Percentiles rank a stretch among this genome's conserved stretches.
phyloP scores from a whole-genome alignment of 192 early-diverging fungal genomes.

The Coemansia sp. region DNA sequence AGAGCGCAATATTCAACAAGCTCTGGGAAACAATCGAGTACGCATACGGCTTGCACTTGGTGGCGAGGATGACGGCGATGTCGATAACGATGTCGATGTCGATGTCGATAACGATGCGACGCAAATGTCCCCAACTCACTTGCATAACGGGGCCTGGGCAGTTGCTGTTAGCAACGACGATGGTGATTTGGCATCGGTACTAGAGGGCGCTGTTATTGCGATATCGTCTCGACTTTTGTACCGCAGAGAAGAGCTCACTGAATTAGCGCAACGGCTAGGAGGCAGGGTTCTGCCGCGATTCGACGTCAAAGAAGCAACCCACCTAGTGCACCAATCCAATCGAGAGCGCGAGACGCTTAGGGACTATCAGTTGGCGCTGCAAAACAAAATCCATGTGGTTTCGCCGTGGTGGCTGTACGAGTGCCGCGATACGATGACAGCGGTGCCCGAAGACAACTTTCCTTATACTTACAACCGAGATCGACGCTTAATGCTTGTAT shows the following conservation, averaged over 20 bases:
- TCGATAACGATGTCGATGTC: slow-evolving; percentile 25
- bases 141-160: not conserved
- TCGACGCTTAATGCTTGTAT: slow-evolving; percentile 34
- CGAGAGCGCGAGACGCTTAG: slow-evolving; percentile 43
- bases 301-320: slow-evolving; percentile 34
- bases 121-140: slow-evolving; percentile 36
- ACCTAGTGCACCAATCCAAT: slow-evolving; percentile 53
- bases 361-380: slow-evolving; percentile 35
- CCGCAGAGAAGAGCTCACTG: slow-evolving; percentile 38
- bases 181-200: not conserved
- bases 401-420: slow-evolving; percentile 58
- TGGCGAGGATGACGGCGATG: not conserved
- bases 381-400: slow-evolving; percentile 31
- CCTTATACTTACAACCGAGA: slow-evolving; percentile 49
- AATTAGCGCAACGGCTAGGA: slow-evolving; percentile 36
- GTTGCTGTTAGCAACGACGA: not conserved
- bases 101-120: slow-evolving; percentile 23
- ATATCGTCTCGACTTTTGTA: slow-evolving; percentile 41
- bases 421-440: slow-evolving; percentile 30
- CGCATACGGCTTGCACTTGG: not conserved
- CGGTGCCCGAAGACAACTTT: slow-evolving; percentile 32
- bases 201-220: slow-evolving; percentile 37
- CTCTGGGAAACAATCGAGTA: slow-evolving; percentile 30
- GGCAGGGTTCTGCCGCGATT: slow-evolving; percentile 36
- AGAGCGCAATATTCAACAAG: slow-evolving; percentile 39